Conservation (phyloP, 140 eudicot genomes). For the Anethum foeniculum region DNA sequence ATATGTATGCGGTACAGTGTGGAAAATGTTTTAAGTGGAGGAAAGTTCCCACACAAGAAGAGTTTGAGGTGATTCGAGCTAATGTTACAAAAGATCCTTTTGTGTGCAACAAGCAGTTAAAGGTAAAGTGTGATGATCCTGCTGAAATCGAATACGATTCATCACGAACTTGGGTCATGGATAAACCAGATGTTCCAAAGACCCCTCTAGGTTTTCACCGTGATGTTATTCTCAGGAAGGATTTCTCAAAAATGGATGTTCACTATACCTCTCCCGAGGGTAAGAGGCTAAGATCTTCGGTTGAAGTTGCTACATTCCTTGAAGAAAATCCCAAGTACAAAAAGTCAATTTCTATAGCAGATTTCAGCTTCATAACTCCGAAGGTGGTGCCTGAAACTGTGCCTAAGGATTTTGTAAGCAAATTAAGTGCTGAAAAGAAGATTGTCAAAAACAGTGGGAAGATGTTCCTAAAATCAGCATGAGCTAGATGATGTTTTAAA, state of each 20-base stretch:
- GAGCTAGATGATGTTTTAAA: background rate
- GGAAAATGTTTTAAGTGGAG: conserved; percentile 81
- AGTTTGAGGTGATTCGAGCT: conserved; percentile 61
- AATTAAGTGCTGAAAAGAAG: background rate
- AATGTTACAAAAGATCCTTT: conserved; percentile 58
- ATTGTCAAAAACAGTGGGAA: background rate
- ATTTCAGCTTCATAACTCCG: conserved; percentile 57
- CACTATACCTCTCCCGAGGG: conserved; percentile 64
- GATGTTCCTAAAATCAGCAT: background rate
- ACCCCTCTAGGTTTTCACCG: conserved; percentile 46
- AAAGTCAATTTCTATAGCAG: conserved; percentile 24
- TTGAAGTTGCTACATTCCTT: conserved; percentile 42
- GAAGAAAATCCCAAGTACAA: conserved; percentile 48
- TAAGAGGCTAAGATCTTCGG: conserved; percentile 38
- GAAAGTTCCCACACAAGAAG: conserved; percentile 39
- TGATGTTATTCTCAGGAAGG: conserved; percentile 41
- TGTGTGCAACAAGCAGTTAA: conserved; percentile 40
- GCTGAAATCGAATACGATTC: conserved; percentile 63
- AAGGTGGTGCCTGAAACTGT: conserved; percentile 54
- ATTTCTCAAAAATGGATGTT: conserved; percentile 66
- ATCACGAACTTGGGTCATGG: conserved; percentile 62
- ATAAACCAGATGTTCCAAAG: conserved; percentile 69
- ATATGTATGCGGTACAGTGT: conserved; percentile 69
- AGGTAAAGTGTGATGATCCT: conserved; percentile 47
- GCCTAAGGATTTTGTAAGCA: conserved; percentile 37